Conservation (phyloP, 768 basidiomycete genomes). For the Suillus occidentalis region DNA sequence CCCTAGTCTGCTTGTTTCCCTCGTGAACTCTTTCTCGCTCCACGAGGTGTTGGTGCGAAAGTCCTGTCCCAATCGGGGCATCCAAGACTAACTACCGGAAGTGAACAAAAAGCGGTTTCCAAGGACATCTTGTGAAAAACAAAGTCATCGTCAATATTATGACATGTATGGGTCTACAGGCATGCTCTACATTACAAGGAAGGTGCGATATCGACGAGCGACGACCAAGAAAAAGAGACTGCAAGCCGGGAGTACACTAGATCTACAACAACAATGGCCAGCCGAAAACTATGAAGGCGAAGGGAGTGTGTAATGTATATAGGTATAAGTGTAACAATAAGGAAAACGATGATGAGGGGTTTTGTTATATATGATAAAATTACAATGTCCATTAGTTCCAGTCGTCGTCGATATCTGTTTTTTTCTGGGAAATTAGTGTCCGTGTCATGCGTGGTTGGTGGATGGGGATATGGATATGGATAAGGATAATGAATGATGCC, state of each 20-base stretch:
- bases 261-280: not conserved
- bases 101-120: not conserved
- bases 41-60: too few species aligned
- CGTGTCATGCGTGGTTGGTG: conserved; percentile 19
- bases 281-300: not conserved
- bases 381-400: conserved; percentile 16
- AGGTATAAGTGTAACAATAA: conserved; percentile 6
- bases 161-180: conserved; percentile 3
- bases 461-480: conserved; percentile 6
- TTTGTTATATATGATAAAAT: conserved; percentile 4
- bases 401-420: conserved; percentile 13
- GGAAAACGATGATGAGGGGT: not conserved
- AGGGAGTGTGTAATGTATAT: not conserved
- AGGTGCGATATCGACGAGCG: conserved; percentile 2
- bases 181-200: not conserved
- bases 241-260: conserved; percentile 1
- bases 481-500: conserved; percentile 29
- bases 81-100: not conserved
- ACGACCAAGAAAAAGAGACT: conserved; percentile 3
- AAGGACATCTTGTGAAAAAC: not conserved
- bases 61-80: not conserved
- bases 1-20: not conserved
- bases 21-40: not conserved
- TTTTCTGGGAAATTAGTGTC: conserved; percentile 14
- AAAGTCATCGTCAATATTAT: not conserved